Percentiles rank a stretch among this genome's conserved stretches.
Conservation (phyloP, 2,329 filamentous ascomycete species). For the Penicillium paneum region DNA sequence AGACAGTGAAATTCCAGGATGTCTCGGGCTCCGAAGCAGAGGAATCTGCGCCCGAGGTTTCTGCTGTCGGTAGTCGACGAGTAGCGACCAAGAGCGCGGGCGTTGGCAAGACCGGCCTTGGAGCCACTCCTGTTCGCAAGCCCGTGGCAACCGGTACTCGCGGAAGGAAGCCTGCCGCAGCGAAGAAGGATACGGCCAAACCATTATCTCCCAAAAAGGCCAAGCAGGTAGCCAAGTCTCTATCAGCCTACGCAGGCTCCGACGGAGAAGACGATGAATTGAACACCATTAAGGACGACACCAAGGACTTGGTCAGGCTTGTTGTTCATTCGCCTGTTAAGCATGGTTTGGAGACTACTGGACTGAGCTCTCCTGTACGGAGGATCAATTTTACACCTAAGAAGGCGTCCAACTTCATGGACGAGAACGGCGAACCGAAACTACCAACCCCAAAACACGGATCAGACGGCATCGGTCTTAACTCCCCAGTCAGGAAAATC, state of each 20-base stretch:
- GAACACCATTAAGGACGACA: conserved; percentile 34
- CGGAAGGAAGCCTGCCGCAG: conserved; percentile 34
- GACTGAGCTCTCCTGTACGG: conserved; percentile 36
- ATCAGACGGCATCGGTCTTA: conserved; percentile 19
- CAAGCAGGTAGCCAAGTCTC: conserved; percentile 45
- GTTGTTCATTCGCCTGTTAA: conserved; percentile 37
- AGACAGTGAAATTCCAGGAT: conserved; percentile 50
- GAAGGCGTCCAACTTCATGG: conserved; percentile 25
- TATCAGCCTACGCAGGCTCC: conserved; percentile 36
- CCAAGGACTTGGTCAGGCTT: conserved; percentile 24
- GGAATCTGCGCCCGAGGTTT: conserved; percentile 27
- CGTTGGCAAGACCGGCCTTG: conserved; percentile 38
- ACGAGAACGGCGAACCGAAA: conserved; percentile 35
- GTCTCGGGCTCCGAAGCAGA: conserved; percentile 42
- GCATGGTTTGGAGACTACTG: conserved; percentile 24
- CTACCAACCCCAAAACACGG: conserved; percentile 23
- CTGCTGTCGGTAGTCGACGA: conserved; percentile 24
- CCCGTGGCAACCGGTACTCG: conserved; percentile 27
- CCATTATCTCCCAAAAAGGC: conserved; percentile 50
- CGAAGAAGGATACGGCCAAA: conserved; percentile 31
- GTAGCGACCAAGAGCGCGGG: conserved; percentile 19
- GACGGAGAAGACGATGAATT: conserved; percentile 47
- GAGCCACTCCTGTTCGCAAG: conserved; percentile 48
- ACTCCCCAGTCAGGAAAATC: conserved; percentile 40
- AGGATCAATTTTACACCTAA: conserved; percentile 31